phyloP scores from a whole-genome alignment of 208 protist genomes.

The Paratrypanosoma confusum region DNA sequence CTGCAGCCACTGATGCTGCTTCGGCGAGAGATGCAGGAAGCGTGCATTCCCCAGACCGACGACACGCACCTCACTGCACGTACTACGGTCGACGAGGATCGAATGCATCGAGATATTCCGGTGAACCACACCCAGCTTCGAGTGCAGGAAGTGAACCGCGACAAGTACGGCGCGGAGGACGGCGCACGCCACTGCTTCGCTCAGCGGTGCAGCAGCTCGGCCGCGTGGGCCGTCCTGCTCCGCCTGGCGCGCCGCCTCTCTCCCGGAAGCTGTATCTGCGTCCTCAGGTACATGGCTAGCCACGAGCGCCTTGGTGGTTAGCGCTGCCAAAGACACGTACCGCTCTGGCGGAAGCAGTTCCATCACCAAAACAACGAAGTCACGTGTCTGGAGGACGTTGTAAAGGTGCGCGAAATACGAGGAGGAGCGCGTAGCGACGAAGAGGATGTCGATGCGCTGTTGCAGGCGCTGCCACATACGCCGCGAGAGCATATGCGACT shows the following conservation, averaged over 20 bases:
- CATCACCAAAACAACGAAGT: conserved; percentile 13
- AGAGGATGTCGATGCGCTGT: conserved; percentile 8
- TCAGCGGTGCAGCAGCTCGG: background rate
- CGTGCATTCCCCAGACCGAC: conserved; percentile 5
- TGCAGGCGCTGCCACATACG: conserved; percentile 16
- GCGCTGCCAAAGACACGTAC: conserved; percentile 2
- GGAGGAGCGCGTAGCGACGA: conserved; percentile 3
- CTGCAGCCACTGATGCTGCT: too few relatives aligned
- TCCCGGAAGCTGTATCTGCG: too few relatives aligned
- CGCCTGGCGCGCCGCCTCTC: too few relatives aligned
- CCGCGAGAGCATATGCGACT: conserved; percentile 12
- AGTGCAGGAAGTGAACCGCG: conserved; percentile 6
- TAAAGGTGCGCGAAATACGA: conserved; percentile 6
- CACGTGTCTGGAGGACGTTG: conserved; percentile 6
- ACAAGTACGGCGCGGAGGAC: conserved; percentile 1
- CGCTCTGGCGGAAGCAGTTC: conserved; percentile 8
- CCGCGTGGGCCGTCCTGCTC: too few relatives aligned
- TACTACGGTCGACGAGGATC: conserved; percentile 4
- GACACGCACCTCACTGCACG: conserved; percentile 7
- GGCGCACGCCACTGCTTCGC: conserved; percentile 1
- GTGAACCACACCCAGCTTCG: conserved; percentile 7
- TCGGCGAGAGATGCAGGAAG: conserved; percentile 5
- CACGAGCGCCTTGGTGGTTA: too few relatives aligned
- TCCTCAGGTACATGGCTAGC: too few relatives aligned
- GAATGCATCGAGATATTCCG: conserved; percentile 9